A percentile compares a stretch with the other conserved stretches of the same genome.
These are phyloP conservation scores for Penicillium carneum DNA, from an alignment of 2,329 filamentous ascomycete species.

Conservation along the genomic window DNA sequence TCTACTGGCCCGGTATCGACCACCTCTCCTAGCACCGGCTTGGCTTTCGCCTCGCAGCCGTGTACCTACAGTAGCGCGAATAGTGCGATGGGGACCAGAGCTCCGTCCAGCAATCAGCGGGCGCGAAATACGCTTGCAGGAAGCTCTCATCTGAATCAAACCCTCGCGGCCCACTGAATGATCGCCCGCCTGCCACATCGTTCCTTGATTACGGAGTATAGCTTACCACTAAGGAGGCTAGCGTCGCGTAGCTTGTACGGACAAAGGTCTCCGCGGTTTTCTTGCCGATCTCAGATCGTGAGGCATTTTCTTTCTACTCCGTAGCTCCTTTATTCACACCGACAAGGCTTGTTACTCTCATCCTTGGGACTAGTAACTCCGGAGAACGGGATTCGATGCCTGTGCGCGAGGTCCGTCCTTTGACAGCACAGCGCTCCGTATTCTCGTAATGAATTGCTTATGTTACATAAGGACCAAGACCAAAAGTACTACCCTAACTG, in stretches of 20 bases:
- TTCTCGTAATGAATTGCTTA: too few species aligned
- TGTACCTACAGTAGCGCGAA: conserved; percentile 47
- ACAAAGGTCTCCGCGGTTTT: conserved; percentile 27
- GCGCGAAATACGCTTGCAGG: conserved; percentile 22
- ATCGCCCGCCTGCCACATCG: conserved; percentile 43
- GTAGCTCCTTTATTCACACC: conserved; percentile 8
- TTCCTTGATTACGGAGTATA: conserved; percentile 24
- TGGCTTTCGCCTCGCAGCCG: conserved; percentile 34
- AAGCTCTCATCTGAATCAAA: conserved; percentile 33
- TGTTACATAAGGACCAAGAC: too few species aligned
- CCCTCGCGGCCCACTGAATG: conserved; percentile 40
- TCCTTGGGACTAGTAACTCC: too few species aligned
- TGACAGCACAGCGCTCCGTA: too few species aligned
- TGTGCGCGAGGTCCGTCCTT: too few species aligned
- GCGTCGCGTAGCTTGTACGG: conserved; percentile 10
- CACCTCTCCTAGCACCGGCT: conserved; percentile 16
- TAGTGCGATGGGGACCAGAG: conserved; percentile 17
- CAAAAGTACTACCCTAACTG: conserved; percentile 1
- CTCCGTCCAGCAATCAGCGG: conserved; percentile 34
- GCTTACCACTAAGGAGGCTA: conserved; percentile 1
- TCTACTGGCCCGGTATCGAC: conserved; percentile 10
- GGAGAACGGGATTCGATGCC: too few species aligned
- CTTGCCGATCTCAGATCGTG: conserved; percentile 44
- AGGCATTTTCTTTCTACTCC: conserved; percentile 41
- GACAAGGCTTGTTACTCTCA: conserved; percentile 16